A percentile compares a stretch with the other conserved stretches of the same genome.
phyloP scores from a whole-genome alignment of 2,329 filamentous ascomycete species.

The Huntiella moniliformis region DNA sequence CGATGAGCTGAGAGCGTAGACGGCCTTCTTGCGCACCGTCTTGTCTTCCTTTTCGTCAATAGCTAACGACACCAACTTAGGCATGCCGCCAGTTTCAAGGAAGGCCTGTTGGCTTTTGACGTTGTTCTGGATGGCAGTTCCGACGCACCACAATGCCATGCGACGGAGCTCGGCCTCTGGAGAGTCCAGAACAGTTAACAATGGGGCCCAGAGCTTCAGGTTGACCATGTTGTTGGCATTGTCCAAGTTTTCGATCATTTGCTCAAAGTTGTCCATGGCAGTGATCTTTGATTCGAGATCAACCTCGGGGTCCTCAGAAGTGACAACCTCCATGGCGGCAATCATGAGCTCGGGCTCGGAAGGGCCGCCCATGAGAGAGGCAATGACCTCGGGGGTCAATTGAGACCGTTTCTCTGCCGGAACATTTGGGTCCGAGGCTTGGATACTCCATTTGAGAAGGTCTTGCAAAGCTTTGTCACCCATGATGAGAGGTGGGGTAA shows the following conservation, averaged over 20 bases:
- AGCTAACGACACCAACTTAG: conserved; percentile 47
- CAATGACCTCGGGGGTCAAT: conserved; percentile 52
- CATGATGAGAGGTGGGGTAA: conserved; percentile 10
- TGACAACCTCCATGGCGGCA: conserved; percentile 60
- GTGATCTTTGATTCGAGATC: conserved; percentile 58
- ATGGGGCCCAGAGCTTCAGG: conserved; percentile 62
- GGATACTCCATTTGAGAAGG: conserved; percentile 60
- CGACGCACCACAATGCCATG: conserved; percentile 87
- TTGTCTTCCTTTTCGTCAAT: conserved; percentile 39
- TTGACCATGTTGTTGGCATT: conserved; percentile 87
- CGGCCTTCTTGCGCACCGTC: conserved; percentile 63
- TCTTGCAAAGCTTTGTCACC: conserved; percentile 44
- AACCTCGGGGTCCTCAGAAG: conserved; percentile 38
- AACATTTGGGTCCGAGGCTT: conserved; percentile 24
- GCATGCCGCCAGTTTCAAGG: conserved; percentile 45
- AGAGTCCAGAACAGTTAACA: conserved; percentile 51
- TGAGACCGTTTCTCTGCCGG: conserved; percentile 20
- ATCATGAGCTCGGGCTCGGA: conserved; percentile 88
- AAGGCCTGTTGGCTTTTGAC: conserved; percentile 60
- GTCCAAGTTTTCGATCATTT: conserved; percentile 79
- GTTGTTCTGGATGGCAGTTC: conserved; percentile 95
- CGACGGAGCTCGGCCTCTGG: conserved; percentile 53
- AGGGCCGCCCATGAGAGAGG: conserved; percentile 62
- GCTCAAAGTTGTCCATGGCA: conserved; percentile 90
- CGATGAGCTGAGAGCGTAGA: conserved; percentile 73